Base-by-base conservation (phyloP, 305 asterid species). In the Caryopteris hybrid region DNA sequence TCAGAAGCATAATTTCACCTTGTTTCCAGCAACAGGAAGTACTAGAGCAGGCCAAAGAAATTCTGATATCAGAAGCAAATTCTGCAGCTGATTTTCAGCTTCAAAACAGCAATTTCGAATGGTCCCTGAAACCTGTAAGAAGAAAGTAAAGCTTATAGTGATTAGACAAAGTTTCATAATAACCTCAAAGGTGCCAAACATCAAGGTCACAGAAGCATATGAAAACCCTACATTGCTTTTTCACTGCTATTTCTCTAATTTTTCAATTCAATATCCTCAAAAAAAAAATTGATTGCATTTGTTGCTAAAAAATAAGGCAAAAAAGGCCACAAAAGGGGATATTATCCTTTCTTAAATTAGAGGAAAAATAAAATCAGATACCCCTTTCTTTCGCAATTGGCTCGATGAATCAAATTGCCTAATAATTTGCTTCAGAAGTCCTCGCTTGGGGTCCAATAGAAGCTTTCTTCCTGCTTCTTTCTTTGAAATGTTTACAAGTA, bases 11-110 rank as follows among this genome's bases (percentile, higher is more conserved):
- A 53, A 2, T 25, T 16, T 70, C 70, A 89, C 99, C 95, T 91
- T 94, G 76, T 89, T 85, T 76, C 98, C 98, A 73, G 98, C 96
- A 74, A 91, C 97, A 42, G 99, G 99, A 51, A 94, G 86, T 45
- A 91, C 83, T 48, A 94, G 82, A 29, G 96, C 94, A 31, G 96
- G 99, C 99, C 99, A 94, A 11, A 91, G 87, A 80, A 94, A 94
- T 79, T 91, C 99, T 3, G 98, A 88, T 66, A 81, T 75, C 50
- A 91, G 78, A 73, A 94, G 96, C 77, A 94, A 80, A 81, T 89
- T 83, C 51, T 85, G 98, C 46, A 91, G 83, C 71, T 86, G 97
- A 60, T 74, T 80, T 56, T 91, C 96, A 34, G 99, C 98, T 84
- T 94, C 98, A 67, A 91, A 94, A 74, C 97, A 94, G 81, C 97